phyloP scores from a whole-genome alignment of 441 rosid species.

The Omphalea diandra region DNA sequence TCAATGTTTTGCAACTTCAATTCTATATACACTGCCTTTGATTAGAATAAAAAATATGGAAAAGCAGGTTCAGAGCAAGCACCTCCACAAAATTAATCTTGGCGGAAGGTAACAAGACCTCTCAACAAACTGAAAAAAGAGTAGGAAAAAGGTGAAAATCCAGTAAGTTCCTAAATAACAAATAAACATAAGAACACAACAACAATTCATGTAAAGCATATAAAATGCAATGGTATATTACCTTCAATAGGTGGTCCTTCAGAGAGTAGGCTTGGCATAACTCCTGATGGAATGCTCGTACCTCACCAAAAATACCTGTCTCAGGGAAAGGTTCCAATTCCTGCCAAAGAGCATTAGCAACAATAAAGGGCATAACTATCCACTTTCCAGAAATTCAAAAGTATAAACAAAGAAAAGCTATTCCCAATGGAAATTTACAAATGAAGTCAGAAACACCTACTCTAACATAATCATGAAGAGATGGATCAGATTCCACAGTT shows the following conservation, averaged over 20 bases:
- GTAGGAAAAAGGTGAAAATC: conserved; percentile 25
- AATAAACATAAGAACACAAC: neutral
- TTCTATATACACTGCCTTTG: neutral
- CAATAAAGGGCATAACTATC: conserved; percentile 14
- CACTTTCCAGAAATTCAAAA: conserved; percentile 12
- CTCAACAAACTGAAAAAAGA: conserved; percentile 63
- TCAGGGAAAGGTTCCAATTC: conserved; percentile 93
- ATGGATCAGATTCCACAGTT: conserved; percentile 62
- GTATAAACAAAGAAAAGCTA: conserved; percentile 7
- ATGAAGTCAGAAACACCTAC: conserved; percentile 44
- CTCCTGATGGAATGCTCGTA: conserved; percentile 64
- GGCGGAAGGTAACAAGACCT: conserved; percentile 88
- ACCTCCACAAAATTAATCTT: conserved; percentile 81
- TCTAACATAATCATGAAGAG: conserved; percentile 73
- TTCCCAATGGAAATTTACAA: conserved; percentile 10
- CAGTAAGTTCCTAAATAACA: conserved; percentile 15
- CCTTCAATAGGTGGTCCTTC: conserved; percentile 88
- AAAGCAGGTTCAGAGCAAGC: conserved; percentile 13
- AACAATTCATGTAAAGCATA: conserved; percentile 2
- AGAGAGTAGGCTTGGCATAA: conserved; percentile 63
- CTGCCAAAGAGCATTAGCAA: conserved; percentile 40
- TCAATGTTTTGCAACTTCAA: neutral
- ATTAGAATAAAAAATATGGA: conserved; percentile 1
- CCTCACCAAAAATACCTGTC: conserved; percentile 50
- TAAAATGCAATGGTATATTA: conserved; percentile 22